A percentile compares a stretch with the other conserved stretches of the same genome.
Evolutionary conservation across 805 yeast genomes (phyloP).

Genomic region (Kregervanrija fluxuum): DNA sequence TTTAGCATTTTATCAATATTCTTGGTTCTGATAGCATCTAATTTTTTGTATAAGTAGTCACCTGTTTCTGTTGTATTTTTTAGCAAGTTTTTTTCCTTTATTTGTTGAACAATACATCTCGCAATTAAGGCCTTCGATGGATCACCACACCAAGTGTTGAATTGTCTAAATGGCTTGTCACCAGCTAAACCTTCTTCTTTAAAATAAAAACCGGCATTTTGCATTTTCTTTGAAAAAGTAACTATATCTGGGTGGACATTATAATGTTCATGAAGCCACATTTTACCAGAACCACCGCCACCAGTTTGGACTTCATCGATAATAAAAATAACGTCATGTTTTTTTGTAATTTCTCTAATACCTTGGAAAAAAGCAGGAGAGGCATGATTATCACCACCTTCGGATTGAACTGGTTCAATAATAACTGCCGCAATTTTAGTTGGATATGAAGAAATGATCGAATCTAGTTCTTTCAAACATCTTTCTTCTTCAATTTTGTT

Average conservation of each 20-base stretch:
- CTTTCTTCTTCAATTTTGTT: conserved; percentile 41
- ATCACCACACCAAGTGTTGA: conserved; percentile 77
- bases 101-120: conserved; percentile 49
- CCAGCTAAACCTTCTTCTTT: conserved; percentile 53
- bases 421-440: conserved; percentile 45
- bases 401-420: conserved; percentile 61
- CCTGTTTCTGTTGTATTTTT: conserved; percentile 46
- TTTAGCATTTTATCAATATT: conserved; percentile 37
- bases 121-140: conserved; percentile 64
- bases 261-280: conserved; percentile 72
- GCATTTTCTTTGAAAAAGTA: conserved; percentile 66
- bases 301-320: conserved; percentile 74
- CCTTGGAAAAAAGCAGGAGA: conserved; percentile 55
- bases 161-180: conserved; percentile 57
- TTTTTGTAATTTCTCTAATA: conserved; percentile 50
- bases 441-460: conserved; percentile 31
- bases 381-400: conserved; percentile 74
- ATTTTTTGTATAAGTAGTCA: conserved; percentile 40
- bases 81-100: conserved; percentile 41
- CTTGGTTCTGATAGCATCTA: conserved; percentile 32
- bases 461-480: conserved; percentile 39
- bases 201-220: conserved; percentile 67
- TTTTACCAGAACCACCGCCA: conserved; percentile 64
- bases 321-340: conserved; percentile 52
- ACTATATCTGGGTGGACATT: conserved; percentile 59